A percentile compares a stretch with the other conserved stretches of the same genome.
These are phyloP conservation scores for Neopestalotiopsis sp. DNA, from an alignment of 2,329 filamentous ascomycete species.

Conservation along the genomic window DNA sequence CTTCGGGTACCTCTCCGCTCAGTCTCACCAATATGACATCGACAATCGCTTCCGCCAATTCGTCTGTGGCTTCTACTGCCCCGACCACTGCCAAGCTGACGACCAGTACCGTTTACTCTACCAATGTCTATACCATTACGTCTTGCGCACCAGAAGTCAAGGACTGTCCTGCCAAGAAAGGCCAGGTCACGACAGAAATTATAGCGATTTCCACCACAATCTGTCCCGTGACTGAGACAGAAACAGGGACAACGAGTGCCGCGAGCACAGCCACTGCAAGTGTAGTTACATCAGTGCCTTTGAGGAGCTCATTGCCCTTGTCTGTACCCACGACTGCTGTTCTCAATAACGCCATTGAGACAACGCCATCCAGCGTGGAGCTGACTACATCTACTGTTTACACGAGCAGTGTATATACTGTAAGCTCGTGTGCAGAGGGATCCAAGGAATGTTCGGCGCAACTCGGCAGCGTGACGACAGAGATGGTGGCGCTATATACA, in stretches of 20 bases:
- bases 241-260: neutral
- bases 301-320: neutral
- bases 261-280: neutral
- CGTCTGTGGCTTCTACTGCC: neutral
- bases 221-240: conserved; percentile 1
- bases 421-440: conserved; percentile 29
- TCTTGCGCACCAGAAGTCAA: conserved; percentile 10
- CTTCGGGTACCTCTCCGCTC: neutral
- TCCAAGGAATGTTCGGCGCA: conserved; percentile 26
- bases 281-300: neutral
- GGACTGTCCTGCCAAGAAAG: conserved; percentile 7
- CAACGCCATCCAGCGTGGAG: conserved; percentile 15
- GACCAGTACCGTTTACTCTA: conserved; percentile 9
- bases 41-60: neutral
- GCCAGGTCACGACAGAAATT: conserved; percentile 11
- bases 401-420: conserved; percentile 33
- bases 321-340: neutral
- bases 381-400: conserved; percentile 35
- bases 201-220: conserved; percentile 7
- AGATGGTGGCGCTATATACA: conserved; percentile 32
- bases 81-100: conserved; percentile 2
- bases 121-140: conserved; percentile 12
- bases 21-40: conserved; percentile 19
- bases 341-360: neutral
- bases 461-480: conserved; percentile 27